Evolutionary conservation across 495 filamentous ascomycete species (phyloP), one percentile per base, ranked within the genome.

Genomic region (Trichoderma erinaceum): DNA sequence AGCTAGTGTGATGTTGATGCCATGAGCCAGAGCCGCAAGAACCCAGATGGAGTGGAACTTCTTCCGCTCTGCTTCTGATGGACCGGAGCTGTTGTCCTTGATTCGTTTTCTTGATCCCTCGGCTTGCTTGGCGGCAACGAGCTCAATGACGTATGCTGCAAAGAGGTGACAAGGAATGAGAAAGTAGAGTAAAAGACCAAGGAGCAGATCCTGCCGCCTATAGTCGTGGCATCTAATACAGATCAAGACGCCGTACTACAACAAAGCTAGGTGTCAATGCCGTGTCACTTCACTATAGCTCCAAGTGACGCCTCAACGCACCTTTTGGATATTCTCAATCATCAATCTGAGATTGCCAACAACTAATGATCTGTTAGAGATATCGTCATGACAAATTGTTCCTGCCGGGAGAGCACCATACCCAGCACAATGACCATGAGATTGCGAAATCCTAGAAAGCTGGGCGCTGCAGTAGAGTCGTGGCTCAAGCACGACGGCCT

Each of bases 281-380:
- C 68, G 46, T 56, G 64, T 61, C 56, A 61, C 35, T 10, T 38
- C 35, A 3, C 44, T 13, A n/a, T 18, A 52, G 15, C 1, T 18
- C n/a, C 13, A 52, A n/a, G 46, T 56, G 18, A 35, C n/a, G 6
- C 25, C 61, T 32, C 12, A 58, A 68, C 79, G 71, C 72, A 92
- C 92, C 83, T 99, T 99, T 82, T 93, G 90, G 72, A 92, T 96
- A 73, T 99, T 99, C 80, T 98, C 95, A 72, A 99, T 92, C 69
- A 99, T 88, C 69, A 99, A 82, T 70, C 95, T 86, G 11, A 99
- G 81, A 72, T 99, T 99, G 74, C 93, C 92, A 58, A 93, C 93
- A 72, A 97, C 92, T 91, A 73, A 35, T 46, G 7, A 29, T 38
- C 12, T 12, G 44, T 68, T 58, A 64, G 67, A 61, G 27, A 27